Base-by-base conservation (phyloP, 2,329 filamentous ascomycete genomes). In the Thermothelomyces thermophilus region DNA sequence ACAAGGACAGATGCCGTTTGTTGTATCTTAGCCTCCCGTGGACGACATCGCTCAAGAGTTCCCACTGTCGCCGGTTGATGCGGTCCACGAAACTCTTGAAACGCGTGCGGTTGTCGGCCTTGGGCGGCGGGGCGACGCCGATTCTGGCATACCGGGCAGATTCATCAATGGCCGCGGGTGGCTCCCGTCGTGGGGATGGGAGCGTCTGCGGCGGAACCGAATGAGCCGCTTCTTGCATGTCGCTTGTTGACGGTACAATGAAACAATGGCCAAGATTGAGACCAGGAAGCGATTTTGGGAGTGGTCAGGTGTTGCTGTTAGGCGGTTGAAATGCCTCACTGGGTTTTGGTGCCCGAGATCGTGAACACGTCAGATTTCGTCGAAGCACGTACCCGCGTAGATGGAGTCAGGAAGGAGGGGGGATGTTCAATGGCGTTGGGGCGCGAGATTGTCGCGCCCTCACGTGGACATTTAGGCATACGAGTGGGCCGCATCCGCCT, bases 61-160 rank as follows among this genome's bases (percentile, higher is more conserved):
- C 41, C 54, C 54, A 58, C 28, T 56, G 54, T 8, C 50, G 52
- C 2, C 40, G 34, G 41, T 55, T 55, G 37, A 58, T 55, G 16
- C 52, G 54, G 13, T 52, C 41, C 16, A 58, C 34, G 11, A 58
- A 55, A n/a, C 33, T 28, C 17, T 47, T 49, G 41, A 56, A 58
- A 14, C 56, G 56, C 2, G 24, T 35, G 17, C 39, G 17, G 22
- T 56, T 58, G 22, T 52, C 46, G 11, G 41, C 14, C 40, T 53
- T 53, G 5, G 47, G 46, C 20, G 50, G 51, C 8, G 49, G 48
- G 16, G 19, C 35, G 14, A 56, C 39, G 9, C 47, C 50, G 0
- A 34, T 44, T 11, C 41, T 33, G 14, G 33, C 44, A 34, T 53
- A 54, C 4, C 52, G 49, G 7, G 37, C 49, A 1, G 40, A 28